Percentiles rank a stretch among this genome's conserved stretches.
Evolutionary conservation across 352 stramenopile species (phyloP).

Genomic region (Globisporangium paddicum): DNA sequence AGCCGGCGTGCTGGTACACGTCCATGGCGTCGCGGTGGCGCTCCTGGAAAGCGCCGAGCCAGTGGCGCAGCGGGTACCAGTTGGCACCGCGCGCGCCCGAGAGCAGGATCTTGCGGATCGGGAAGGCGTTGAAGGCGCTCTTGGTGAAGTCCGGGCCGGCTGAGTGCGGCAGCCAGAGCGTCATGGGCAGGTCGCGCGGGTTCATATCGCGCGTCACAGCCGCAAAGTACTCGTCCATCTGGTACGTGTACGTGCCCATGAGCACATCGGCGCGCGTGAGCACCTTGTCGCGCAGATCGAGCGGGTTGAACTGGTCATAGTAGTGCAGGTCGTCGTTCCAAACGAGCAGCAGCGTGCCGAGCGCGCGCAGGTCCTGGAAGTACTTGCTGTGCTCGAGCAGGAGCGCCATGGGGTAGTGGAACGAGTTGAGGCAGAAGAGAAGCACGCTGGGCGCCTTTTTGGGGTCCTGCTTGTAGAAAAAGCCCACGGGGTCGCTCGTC

Average conservation of each 20-base stretch:
- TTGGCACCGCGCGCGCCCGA: slow-evolving; percentile 43
- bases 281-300: slow-evolving; percentile 53
- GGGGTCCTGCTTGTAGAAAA: slow-evolving; percentile 59
- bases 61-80: slow-evolving; percentile 68
- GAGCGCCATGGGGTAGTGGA: slow-evolving; percentile 56
- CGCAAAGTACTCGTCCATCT: slow-evolving; percentile 76
- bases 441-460: slow-evolving; percentile 61
- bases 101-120: slow-evolving; percentile 74
- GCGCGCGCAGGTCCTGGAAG: slow-evolving; percentile 58
- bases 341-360: slow-evolving; percentile 65
- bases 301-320: slow-evolving; percentile 72
- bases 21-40: slow-evolving; percentile 50
- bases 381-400: slow-evolving; percentile 58
- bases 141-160: slow-evolving; percentile 58
- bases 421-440: slow-evolving; percentile 78
- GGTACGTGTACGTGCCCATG: slow-evolving; percentile 69
- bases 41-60: slow-evolving; percentile 50
- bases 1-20: slow-evolving; percentile 51
- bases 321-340: slow-evolving; percentile 83
- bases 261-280: slow-evolving; percentile 63
- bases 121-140: slow-evolving; percentile 55
- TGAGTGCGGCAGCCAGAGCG: slow-evolving; percentile 66
- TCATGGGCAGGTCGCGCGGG: slow-evolving; percentile 52
- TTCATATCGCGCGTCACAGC: slow-evolving; percentile 41
- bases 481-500: slow-evolving; percentile 46